Evolutionary conservation across 2,329 filamentous ascomycete species (phyloP), one percentile per base, ranked within the genome.

Genomic region (Fusarium sp.): DNA sequence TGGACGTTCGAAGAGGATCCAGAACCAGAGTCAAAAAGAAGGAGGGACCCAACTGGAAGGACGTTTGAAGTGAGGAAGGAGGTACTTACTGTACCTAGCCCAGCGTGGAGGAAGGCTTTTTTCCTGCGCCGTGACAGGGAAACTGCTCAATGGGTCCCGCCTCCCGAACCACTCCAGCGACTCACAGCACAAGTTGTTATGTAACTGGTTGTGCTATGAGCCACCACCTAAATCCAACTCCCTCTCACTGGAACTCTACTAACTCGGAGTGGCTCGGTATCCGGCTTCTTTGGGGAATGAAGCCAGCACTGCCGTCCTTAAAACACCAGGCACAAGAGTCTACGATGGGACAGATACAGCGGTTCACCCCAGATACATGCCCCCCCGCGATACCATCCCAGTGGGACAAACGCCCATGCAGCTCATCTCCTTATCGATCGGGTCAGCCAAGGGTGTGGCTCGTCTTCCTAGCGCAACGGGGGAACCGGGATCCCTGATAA

Each of bases 141-240:
- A 49, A 64, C 31, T 27, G 33, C 17, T 36, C 14, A 22, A 42
- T 29, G 63, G 62, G 72, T 75, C 58, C 72, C 72, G 63, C 72
- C 61, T 63, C 46, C 29, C 27, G 33, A 62, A 27, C n/a, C 58
- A 17, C 29, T 65, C 69, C 61, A 55, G 44, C 72, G 72, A 74
- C 72, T 75, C 58, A 75, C 46, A 68, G 59, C 17, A 22, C 42
- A 73, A 69, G 61, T 58, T 49, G 66, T 74, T 74, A 75, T 70
- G 72, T 74, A 74, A 75, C 64, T 71, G 62, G 33, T 42, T 53
- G 58, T 20, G 27, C 22, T 14, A 35, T n/a, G 61, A 42, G 35
- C 67, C 58, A 62, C 71, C 71, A 71, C 71, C 60, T 64, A 62
- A 74, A 59, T 69, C 16, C 59, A 70, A 62, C 69, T 51, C 62